Base-by-base conservation (phyloP, 768 basidiomycete species). In the Steccherinum ochraceum region DNA sequence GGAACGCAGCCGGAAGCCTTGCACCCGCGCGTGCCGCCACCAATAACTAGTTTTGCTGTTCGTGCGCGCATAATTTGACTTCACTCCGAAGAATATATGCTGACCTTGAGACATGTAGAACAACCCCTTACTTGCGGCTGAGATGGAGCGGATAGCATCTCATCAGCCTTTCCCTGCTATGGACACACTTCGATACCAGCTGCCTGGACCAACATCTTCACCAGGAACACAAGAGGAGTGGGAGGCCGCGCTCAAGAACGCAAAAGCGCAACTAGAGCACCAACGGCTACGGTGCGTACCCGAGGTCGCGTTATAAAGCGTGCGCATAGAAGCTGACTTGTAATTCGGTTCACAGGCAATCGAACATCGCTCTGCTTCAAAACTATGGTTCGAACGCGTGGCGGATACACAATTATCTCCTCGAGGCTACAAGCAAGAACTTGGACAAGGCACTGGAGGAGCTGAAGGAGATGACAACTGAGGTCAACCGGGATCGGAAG, bases 381-480 rank as follows among this genome's bases (percentile, higher is more conserved):
- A 84, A 81, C 26, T 93, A 95, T 61, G 95, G 89, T 3, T 71
- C 85, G 16, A 97, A 98, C 71, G 86, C 89, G 12, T 95, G 90
- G 88, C 80, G 88, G 54, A 83, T 93, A 67, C 84, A 90, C 63
- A 98, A 97, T 67, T 93, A 92, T 61, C 74, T 89, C 25, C 70
- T 93, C 20, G 92, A 95, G 64, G 76, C 81, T 21, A 81, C 85
- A 26, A 81, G 84, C 5, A 84, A 84, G 59, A 78, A 81, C 52
- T 71, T 80, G 5, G 91, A 93, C 65, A 75, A 73, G 55, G 72
- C 81, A 10, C 66, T 89, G n/a, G 92, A 91, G 60, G 81, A 86
- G 56, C 57, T 93, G 52, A 86, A 84, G 64, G 78, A 90, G 62
- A 64, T 83, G 46, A 89, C 89, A 0, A 84, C 87, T 0, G 89